Base-by-base conservation (phyloP, 257 asterid genomes). In the Coffea canephora region DNA sequence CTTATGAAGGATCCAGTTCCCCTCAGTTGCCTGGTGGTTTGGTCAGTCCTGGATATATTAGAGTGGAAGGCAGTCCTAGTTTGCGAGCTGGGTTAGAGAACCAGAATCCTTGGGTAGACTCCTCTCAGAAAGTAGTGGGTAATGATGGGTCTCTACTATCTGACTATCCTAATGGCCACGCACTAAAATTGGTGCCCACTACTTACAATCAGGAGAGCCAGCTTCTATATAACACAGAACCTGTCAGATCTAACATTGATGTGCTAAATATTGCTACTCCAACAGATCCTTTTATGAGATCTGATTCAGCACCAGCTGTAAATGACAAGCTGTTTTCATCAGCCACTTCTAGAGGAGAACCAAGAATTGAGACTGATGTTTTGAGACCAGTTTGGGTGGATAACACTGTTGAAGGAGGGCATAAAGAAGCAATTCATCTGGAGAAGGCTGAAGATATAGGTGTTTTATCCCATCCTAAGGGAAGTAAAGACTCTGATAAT, bases 1-100 rank as follows among this genome's bases (percentile, higher is more conserved):
- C 91, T 43, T 87, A 84, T 67, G 98, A 93, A 74, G 72, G 89
- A 64, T 75, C 91, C 65, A 84, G 81, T 83, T 83, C 91, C 67
- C 84, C 91, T 77, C 96, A 88, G 84, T 59, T 89, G 49, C 90
- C 85, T 66, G 89, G 88, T 89, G 92, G 95, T 46, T 83, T 94
- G 78, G 82, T 86, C 66, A 80, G 89, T 75, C 84, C 88, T 83
- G 93, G 96, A 74, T 88, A 88, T 76, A 49, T 86, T 54, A 87
- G 89, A 54, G 27, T 88, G 79, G 97, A 91, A 76, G 83, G 84
- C 79, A 88, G 89, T 84, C 91, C 95, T 31, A 86, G 90, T 77
- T 75, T 86, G 80, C 89, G 87, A 77, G 80, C 89, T 71, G 92
- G 90, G 71, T 70, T 88, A 57, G 97, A 92, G 78, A 87, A 88